Base-by-base conservation (phyloP, 352 stramenopile genomes). In the Phytophthora ohioensis region DNA sequence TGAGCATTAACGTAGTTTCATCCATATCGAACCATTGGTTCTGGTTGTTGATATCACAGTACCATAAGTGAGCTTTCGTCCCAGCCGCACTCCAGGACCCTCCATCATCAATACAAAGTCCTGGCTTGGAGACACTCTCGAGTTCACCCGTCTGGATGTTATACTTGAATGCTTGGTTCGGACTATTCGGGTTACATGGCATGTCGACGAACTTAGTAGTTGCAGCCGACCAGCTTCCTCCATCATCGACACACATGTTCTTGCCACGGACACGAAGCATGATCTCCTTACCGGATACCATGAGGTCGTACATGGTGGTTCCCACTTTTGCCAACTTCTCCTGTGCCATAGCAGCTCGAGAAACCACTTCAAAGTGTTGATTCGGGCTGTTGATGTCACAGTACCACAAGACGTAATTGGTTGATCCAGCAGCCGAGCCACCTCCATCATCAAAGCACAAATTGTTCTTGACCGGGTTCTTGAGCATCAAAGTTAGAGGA, bases 171-270 rank as follows among this genome's bases (percentile, higher is more conserved):
- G 59, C 46, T 30, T 81, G 75, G 55, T 75, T 79, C 1, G 38
- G 46, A 35, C 64, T 79, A 45, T 62, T 65, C n/a, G 71, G 57
- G 64, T 79, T 74, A 46, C 75, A 81, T 3, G 59, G 48, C 64
- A 60, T 57, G 15, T 71, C 34, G 5, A 48, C 30, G 43, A 81
- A 73, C 48, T 76, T 64, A 5, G 66, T 75, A 3, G 69, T 74
- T 9, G 58, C 38, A 0, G 59, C 75, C 8, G 12, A 59, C 39
- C 32, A 63, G 32, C 65, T 69, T 5, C 72, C 72, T 7, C 76
- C 76, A 34, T 83, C 76, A 27, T 83, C 76, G 0, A 83, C 48
- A 17, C 76, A 83, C 49, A 81, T 75, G 34, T 67, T 60, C 59
- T 80, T 78, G 31, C 66, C 57, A 12, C 54, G 54, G 35, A 67